Conservation (phyloP, 139 green algal species). For the Ostreobium quekettii region DNA sequence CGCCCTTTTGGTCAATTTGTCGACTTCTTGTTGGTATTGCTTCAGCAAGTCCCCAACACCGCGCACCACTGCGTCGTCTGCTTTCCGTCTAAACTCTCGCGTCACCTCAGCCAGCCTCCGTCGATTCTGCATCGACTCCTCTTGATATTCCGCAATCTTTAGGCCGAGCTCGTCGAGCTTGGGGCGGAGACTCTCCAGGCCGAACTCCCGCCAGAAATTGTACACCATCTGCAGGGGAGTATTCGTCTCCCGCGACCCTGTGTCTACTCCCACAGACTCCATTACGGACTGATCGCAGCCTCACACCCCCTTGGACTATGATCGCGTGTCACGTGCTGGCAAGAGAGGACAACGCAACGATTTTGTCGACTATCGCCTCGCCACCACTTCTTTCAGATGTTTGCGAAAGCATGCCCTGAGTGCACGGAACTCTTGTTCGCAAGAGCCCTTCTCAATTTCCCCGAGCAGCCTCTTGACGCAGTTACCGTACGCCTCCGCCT, state of each 20-base stretch:
- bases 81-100: conserved; percentile 33
- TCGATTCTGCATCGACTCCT: conserved; percentile 49
- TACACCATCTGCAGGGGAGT: conserved; percentile 26
- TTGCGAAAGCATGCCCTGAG: conserved; percentile 5
- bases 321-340: no score
- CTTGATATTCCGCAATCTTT: conserved; percentile 70
- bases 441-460: not conserved
- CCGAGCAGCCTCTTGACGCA: conserved; percentile 7
- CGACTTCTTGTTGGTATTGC: conserved; percentile 88
- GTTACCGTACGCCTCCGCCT: conserved; percentile 5
- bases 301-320: not conserved
- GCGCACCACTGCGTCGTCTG: conserved; percentile 27
- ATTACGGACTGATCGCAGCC: not conserved
- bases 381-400: not conserved
- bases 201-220: conserved; percentile 60
- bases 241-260: not conserved
- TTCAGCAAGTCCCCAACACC: conserved; percentile 65
- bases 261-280: not conserved
- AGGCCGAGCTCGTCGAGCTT: conserved; percentile 77
- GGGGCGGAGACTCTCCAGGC: conserved; percentile 62
- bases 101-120: conserved; percentile 55
- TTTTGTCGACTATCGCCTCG: not conserved
- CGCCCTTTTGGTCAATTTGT: conserved; percentile 52
- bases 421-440: conserved; percentile 9
- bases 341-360: not conserved